These are phyloP conservation scores for Cladosporium sp. DNA, from an alignment of 2,329 filamentous ascomycete genomes.

Conservation along the genomic window DNA sequence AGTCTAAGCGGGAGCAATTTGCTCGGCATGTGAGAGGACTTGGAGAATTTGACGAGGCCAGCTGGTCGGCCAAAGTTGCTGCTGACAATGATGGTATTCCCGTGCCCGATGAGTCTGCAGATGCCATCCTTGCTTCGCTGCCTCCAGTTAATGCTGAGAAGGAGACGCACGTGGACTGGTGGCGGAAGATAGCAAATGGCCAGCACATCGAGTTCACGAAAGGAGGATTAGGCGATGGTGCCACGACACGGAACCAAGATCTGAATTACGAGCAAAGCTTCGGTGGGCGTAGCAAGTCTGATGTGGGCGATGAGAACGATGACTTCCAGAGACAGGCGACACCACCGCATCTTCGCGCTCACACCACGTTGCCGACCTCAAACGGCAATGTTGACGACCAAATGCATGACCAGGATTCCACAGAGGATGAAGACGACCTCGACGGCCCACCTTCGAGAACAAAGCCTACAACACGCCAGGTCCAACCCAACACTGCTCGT, in stretches of 20 bases:
- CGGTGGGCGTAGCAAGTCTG: background rate
- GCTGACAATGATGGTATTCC: background rate
- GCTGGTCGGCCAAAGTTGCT: conserved; percentile 37
- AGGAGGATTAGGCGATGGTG: background rate
- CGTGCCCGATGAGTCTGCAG: background rate
- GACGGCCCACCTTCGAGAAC: conserved; percentile 32
- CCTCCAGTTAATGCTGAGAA: conserved; percentile 2
- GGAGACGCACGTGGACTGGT: conserved; percentile 33
- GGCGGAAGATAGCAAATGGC: conserved; percentile 36
- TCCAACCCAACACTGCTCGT: background rate
- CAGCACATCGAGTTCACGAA: conserved; percentile 2
- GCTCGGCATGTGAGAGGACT: conserved; percentile 57
- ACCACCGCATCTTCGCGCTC: conserved; percentile 25
- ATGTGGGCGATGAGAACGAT: conserved; percentile 16
- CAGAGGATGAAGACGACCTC: conserved; percentile 42
- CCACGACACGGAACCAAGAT: background rate
- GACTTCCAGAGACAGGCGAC: conserved; percentile 31
- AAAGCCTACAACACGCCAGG: background rate
- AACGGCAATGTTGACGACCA: background rate
- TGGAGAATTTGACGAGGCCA: conserved; percentile 52
- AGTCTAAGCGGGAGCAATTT: conserved; percentile 49
- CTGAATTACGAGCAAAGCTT: background rate
- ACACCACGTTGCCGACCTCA: background rate
- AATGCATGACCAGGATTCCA: conserved; percentile 34
- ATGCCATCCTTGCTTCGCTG: conserved; percentile 14